Evolutionary conservation across 2,329 filamentous ascomycete genomes (phyloP), one percentile per base, ranked within the genome.

Genomic region (Fusarium agapanthi): DNA sequence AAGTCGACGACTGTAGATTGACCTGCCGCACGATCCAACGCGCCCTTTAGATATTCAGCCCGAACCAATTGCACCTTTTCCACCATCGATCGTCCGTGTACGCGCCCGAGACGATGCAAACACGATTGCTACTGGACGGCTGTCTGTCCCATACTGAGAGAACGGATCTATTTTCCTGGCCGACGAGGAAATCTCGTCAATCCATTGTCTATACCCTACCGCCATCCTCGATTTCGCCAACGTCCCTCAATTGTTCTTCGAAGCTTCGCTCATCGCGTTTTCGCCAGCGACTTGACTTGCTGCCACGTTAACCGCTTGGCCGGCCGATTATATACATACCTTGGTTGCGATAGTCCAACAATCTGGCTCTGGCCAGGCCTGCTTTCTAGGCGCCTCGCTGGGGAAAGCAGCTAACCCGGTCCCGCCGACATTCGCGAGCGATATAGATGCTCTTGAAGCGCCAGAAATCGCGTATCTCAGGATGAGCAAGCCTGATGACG

Each of bases 331-430:
- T 35, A 16, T 1, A n/a, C 8, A 11, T 24, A 16, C 9, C 14
- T 11, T 24, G 3, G 9, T 41, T 41, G 22, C 40, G 6, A 41
- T 41, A 10, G 1, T 41, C 14, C 6, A 41, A 7, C 14, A 15
- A 15, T 16, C 6, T 24, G 40, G 40, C 22, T 41, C 40, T 11
- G 40, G 3, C 14, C 9, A 5, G 40, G 3, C 40, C 14, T 41
- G 14, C 14, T n/a, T 41, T 11, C 3, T 15, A 16, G 22, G 14
- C 40, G 6, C 6, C 9, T 41, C 40, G 6, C 3, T 24, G 22
- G 9, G 6, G 6, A 6, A 24, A 41, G 22, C 22, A 41, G 6
- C 8, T 6, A 1, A 7, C 3, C 6, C 7, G 24, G 14, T 7
- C 40, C 40, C 2, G 3, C 40, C 40, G 20, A 41, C 14, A 41